Evolutionary conservation across 192 early-diverging fungal genomes (phyloP), one percentile per base, ranked within the genome.

Genomic region (Umbelopsis vinacea): DNA sequence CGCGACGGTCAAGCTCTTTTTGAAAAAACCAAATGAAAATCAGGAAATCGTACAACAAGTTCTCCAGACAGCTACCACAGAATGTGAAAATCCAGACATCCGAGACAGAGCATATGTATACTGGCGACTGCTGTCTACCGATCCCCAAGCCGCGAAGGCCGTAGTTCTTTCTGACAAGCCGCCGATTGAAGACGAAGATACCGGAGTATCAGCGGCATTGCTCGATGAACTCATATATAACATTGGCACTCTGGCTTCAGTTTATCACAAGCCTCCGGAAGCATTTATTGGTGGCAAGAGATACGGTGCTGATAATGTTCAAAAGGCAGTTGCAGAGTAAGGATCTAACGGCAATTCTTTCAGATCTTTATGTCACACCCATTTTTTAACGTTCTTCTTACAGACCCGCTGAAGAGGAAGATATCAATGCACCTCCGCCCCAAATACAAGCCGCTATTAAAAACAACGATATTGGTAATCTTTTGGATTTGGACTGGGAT

Each of bases 31-130:
- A 46, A 87, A 88, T 21, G 75, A 89, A 60, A 92, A 89, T 6
- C 94, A 98, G 83, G 89, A 91, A 15, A 82, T 97, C 69, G 96
- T 99, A 24, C 93, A 96, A 35, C 81, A 87, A 46, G 88, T 96
- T 12, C 85, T 99, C 52, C 93, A 96, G 79, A 89, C 87, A 15
- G 94, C 96, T 4, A 96, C 97, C 2, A 89, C 92, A 69, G 91
- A 90, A 60, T 91, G 89, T 71, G 94, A 97, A 69, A 97, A 96
- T 77, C 94, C 97, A 9, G 97, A 99, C 78, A 92, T 97, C 29
- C 88, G 97, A 33, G 97, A 99, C 75, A 88, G 97, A 19, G 97
- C 96, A 7, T 99, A 96, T 75, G 86, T 99, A 46, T 99, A 99
- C 84, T 99, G 97, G 97, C 86, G 97, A 68, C 83, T 99, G 70